Evolutionary conservation across 2,329 filamentous ascomycete genomes (phyloP).

Genomic region (Ascochyta rabiei): DNA sequence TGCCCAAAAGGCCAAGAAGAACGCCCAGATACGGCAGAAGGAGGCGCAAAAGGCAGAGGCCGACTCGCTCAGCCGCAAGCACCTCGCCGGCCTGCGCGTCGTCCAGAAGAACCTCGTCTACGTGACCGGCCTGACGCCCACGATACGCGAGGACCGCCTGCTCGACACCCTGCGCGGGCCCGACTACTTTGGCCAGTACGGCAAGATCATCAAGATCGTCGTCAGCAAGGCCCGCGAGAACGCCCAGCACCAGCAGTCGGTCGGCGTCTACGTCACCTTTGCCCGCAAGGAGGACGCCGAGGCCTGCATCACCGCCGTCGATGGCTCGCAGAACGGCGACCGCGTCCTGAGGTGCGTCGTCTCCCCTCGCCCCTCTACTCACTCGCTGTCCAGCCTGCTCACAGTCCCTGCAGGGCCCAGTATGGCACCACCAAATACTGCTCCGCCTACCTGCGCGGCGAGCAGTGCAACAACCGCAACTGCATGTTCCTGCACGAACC

Average conservation of each 20-base stretch:
- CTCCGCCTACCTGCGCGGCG: constrained; percentile 92
- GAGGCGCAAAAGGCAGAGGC: constrained; percentile 96
- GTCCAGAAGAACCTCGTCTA: constrained; percentile 99
- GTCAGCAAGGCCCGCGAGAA: constrained; percentile 93
- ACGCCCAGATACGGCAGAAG: constrained; percentile 86
- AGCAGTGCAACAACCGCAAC: constrained; percentile 91
- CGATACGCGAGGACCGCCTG: constrained; percentile 88
- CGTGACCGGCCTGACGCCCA: constrained; percentile 91
- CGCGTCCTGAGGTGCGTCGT: constrained; percentile 72
- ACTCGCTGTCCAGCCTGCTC: constrained; percentile 19
- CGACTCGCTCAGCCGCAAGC: constrained; percentile 93
- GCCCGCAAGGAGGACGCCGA: constrained; percentile 88
- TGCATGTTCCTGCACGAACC: constrained; percentile 99
- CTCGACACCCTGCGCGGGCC: constrained; percentile 86
- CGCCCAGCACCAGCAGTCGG: constrained; percentile 73
- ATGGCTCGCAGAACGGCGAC: constrained; percentile 91
- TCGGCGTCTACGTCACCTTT: constrained; percentile 99
- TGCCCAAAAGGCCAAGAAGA: constrained; percentile 86
- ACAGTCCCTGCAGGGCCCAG: constrained; percentile 59
- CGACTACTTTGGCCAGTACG: constrained; percentile 98
- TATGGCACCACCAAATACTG: constrained; percentile 98
- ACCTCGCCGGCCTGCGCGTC: constrained; percentile 91
- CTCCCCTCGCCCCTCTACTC: not conserved
- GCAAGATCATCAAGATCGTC: constrained; percentile 97
- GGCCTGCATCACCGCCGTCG: constrained; percentile 87